Conservation (phyloP, 2,329 filamentous ascomycete genomes). For the Aspergillus novoparasiticus region DNA sequence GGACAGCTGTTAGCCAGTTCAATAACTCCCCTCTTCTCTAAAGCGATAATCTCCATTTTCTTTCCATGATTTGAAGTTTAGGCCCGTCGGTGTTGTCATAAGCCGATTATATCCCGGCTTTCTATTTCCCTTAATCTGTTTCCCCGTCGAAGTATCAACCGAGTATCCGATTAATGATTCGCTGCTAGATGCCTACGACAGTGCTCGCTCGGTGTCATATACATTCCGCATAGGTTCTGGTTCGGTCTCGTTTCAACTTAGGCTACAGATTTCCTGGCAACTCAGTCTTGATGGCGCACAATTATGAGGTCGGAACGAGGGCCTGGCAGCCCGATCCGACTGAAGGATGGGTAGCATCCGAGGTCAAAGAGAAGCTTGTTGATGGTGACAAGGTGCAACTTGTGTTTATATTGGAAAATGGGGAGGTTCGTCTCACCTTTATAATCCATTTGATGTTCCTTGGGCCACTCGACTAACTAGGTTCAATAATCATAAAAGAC, state of each 20-base stretch:
- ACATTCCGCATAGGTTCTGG: conserved; percentile 21
- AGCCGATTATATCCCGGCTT: conserved; percentile 7
- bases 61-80: conserved; percentile 9
- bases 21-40: conserved; percentile 20
- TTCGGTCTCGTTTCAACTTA: conserved; percentile 12
- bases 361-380: conserved; percentile 82
- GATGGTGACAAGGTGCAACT: conserved; percentile 85
- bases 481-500: conserved; percentile 54
- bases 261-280: conserved; percentile 5
- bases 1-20: conserved; percentile 32
- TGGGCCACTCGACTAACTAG: conserved; percentile 10
- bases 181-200: conserved; percentile 31
- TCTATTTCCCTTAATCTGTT: conserved; percentile 11
- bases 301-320: conserved; percentile 93
- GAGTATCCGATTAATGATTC: conserved; percentile 17
- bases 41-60: conserved; percentile 15
- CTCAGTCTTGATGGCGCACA: conserved; percentile 69
- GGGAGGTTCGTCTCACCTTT: conserved; percentile 66
- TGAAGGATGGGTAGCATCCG: conserved; percentile 96
- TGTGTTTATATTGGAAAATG: conserved; percentile 87
- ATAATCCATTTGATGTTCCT: neutral
- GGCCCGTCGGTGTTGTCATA: conserved; percentile 7
- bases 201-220: neutral
- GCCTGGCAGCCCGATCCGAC: conserved; percentile 97
- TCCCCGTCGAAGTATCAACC: conserved; percentile 10